Evolutionary conservation across 768 basidiomycete species (phyloP).

Genomic region (Tricholoma bakamatsutake): DNA sequence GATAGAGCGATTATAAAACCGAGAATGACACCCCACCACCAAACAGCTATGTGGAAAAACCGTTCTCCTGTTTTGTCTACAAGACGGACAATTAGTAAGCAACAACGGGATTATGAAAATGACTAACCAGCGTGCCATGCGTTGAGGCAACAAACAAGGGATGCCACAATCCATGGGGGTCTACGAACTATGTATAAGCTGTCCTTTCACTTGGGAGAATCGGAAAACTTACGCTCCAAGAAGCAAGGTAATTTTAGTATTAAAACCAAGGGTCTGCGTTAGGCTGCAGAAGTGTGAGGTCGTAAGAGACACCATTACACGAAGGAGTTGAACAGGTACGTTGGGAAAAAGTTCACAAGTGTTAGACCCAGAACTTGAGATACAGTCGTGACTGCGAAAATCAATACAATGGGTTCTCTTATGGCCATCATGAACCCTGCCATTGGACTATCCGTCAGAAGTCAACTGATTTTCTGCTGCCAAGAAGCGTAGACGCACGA

Average conservation of each 20-base stretch:
- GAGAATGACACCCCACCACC: conserved; percentile 57
- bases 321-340: conserved; percentile 21
- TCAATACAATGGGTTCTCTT: conserved; percentile 45
- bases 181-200: conserved; percentile 22
- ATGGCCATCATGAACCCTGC: conserved; percentile 51
- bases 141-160: conserved; percentile 41
- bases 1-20: conserved; percentile 58
- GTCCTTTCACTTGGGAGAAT: background rate
- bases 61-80: conserved; percentile 55
- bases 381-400: conserved; percentile 49
- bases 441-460: conserved; percentile 30
- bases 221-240: conserved; percentile 45
- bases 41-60: conserved; percentile 51
- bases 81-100: background rate
- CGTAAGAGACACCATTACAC: background rate
- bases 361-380: conserved; percentile 50
- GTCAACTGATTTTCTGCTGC: background rate
- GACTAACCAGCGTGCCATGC: conserved; percentile 45
- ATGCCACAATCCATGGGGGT: conserved; percentile 59
- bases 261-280: conserved; percentile 55
- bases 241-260: conserved; percentile 52
- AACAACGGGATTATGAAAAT: background rate
- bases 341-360: conserved; percentile 57
- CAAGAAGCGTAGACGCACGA: conserved; percentile 39
- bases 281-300: conserved; percentile 27